Evolutionary conservation across 2,329 filamentous ascomycete species (phyloP).

Genomic region (Fusarium miscanthi): DNA sequence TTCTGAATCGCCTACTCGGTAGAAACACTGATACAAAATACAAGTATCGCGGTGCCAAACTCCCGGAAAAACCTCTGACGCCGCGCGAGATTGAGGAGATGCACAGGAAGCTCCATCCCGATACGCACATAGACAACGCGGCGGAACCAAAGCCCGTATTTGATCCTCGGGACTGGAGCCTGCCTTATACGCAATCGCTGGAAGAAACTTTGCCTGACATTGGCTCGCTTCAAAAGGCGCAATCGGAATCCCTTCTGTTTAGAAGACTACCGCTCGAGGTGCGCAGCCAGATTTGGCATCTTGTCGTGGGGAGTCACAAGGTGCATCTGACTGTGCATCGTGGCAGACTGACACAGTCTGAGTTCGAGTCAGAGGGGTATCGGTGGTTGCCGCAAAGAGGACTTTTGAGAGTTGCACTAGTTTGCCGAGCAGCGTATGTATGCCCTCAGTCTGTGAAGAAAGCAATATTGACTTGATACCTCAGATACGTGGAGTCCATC

Average conservation of each 20-base stretch:
- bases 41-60: not conserved
- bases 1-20: not conserved
- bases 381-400: not conserved
- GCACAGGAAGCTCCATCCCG: not conserved
- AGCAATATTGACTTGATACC: not conserved
- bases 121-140: not conserved
- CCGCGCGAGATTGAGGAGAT: not conserved
- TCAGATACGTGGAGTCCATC: not conserved
- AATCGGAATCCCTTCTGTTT: not conserved
- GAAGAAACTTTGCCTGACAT: not conserved
- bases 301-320: not conserved
- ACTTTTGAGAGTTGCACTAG: not conserved
- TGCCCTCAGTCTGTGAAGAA: accelerated
- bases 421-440: not conserved
- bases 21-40: not conserved
- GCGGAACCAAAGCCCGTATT: not conserved
- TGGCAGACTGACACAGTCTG: not conserved
- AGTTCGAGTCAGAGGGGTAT: not conserved
- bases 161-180: not conserved
- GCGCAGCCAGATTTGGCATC: not conserved
- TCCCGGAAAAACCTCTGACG: not conserved
- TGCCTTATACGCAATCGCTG: not conserved
- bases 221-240: not conserved
- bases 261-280: not conserved
- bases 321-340: not conserved